A percentile compares a stretch with the other conserved stretches of the same genome.
Conservation (phyloP, 768 basidiomycete species). For the Chlorophyllum brunneum region DNA sequence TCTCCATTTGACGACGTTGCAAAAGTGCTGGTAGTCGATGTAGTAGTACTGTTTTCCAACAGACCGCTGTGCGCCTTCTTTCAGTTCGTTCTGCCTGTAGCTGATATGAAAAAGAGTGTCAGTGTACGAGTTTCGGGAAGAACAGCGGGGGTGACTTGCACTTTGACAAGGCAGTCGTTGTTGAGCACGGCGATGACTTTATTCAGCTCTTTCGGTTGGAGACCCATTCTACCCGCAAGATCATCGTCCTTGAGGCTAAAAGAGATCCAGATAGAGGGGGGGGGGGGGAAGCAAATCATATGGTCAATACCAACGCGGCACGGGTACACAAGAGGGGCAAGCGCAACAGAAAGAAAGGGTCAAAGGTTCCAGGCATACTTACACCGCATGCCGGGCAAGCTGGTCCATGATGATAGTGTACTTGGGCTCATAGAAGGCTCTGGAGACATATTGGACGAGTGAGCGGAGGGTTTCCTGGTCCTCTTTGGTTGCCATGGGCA, state of each 20-base stretch:
- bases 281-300: conserved; percentile 1
- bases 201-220: conserved; percentile 86
- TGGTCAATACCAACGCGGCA: conserved; percentile 15
- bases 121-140: neutral
- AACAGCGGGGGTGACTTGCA: conserved; percentile 45
- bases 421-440: conserved; percentile 93
- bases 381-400: conserved; percentile 91
- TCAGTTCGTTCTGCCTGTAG: conserved; percentile 88
- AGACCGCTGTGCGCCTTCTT: conserved; percentile 84
- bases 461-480: conserved; percentile 79
- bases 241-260: conserved; percentile 90
- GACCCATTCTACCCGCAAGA: conserved; percentile 83
- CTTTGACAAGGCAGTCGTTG: conserved; percentile 72
- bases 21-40: conserved; percentile 92
- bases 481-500: conserved; percentile 63
- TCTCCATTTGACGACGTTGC: conserved; percentile 97
- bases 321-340: conserved; percentile 12
- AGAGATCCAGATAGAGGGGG: too few species aligned
- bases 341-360: conserved; percentile 20
- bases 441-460: conserved; percentile 89
- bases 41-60: conserved; percentile 93
- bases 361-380: conserved; percentile 45
- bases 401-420: conserved; percentile 92
- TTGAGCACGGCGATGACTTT: conserved; percentile 83
- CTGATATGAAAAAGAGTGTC: conserved; percentile 32